Percentiles rank a stretch among this genome's conserved stretches.
phyloP scores from a whole-genome alignment of 2,329 filamentous ascomycete genomes.

The Diaporthe capsici region DNA sequence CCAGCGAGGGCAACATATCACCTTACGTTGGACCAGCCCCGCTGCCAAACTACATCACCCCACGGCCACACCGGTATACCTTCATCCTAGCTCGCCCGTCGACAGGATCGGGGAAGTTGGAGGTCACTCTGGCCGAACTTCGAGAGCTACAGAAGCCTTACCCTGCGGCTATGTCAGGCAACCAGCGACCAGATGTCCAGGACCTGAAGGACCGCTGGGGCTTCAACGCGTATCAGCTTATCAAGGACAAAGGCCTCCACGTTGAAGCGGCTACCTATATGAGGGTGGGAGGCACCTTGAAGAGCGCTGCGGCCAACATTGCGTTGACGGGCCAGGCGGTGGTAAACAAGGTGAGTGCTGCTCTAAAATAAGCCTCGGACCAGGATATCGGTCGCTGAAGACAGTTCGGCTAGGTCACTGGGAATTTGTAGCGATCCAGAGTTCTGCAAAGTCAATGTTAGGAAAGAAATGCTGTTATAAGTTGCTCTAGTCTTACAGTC shows the following conservation, averaged over 20 bases:
- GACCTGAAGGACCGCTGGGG: conserved; percentile 22
- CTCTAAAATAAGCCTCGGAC: accelerated
- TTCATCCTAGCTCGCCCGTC: background rate
- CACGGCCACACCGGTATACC: conserved; percentile 1
- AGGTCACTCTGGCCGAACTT: background rate
- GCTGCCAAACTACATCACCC: background rate
- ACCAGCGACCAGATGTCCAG: background rate
- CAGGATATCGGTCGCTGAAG: background rate
- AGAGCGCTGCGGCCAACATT: conserved; percentile 4
- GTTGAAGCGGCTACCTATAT: background rate
- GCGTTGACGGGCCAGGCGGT: background rate
- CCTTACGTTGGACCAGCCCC: background rate
- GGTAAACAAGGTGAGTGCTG: background rate
- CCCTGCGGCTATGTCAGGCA: background rate
- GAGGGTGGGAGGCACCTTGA: background rate
- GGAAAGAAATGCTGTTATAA: background rate
- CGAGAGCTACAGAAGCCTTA: background rate
- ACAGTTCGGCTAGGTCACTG: background rate
- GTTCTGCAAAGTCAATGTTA: background rate
- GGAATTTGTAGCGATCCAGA: background rate
- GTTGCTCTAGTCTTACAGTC: background rate
- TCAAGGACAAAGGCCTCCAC: background rate
- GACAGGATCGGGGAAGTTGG: background rate
- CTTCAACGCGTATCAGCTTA: background rate
- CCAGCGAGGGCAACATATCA: background rate